Evolutionary conservation across 208 protist genomes (phyloP), one percentile per base, ranked within the genome.

Genomic region (Trypanosomatidae sp.): DNA sequence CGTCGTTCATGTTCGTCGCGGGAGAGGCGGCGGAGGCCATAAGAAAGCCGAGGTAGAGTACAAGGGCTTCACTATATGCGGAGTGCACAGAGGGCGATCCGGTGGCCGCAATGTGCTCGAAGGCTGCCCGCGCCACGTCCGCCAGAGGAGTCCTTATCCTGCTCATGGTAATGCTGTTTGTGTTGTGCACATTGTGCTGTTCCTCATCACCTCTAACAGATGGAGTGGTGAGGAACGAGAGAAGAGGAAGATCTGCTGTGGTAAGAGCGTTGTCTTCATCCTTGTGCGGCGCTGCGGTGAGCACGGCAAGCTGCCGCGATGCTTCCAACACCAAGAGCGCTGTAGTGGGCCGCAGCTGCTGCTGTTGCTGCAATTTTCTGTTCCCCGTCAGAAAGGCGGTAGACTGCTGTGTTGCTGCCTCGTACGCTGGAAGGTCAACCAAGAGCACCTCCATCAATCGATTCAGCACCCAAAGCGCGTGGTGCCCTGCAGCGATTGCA

Each of bases 371-470:
- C 8, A 22, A 30, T 4, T 9, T 43, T 43, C 30, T n/a, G n/a
- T n/a, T n/a, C n/a, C n/a, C n/a, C n/a, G n/a, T n/a, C n/a, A n/a
- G n/a, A n/a, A n/a, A n/a, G n/a, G n/a, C n/a, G n/a, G 19, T 39
- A 22, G 60, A 36, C 33, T 4, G 6, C 25, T 5, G 6, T 15
- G 22, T 7, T 0, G 62, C 46, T 3, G 62, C 65, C 0, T 8
- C 56, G 43, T 82, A 66, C 12, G 49, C n/a, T 55, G 72, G 73
- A 33, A 67, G 67, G 9, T 85, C 69, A 2, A 85, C 17, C 1
- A 85, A 59, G 33, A 85, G 77, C 17, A 82, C 77, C 22, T 77
- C 62, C 44, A 85, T 25, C 39, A 36, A 59, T 0, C 36, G 28
- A 13, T 80, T 62, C 13, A 85, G 50, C 22, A 82, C 43, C 15